These are phyloP conservation scores for Wickerhamomyces ciferrii DNA, from an alignment of 805 yeast species.

Conservation along the genomic window DNA sequence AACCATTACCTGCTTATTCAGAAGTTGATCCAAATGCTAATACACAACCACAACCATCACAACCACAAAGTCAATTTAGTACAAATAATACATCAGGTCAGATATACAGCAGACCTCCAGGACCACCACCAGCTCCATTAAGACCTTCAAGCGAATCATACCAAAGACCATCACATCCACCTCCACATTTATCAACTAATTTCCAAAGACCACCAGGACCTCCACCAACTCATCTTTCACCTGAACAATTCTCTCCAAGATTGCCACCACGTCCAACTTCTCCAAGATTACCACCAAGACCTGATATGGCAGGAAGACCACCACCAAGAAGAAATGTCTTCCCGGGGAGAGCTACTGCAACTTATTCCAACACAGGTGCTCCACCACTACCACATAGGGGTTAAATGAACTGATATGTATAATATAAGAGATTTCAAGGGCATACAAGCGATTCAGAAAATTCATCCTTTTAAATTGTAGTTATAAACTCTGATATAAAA, in stretches of 20 bases:
- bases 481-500: no score
- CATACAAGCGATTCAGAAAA: no score
- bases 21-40: constrained; percentile 23
- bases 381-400: constrained; percentile 4
- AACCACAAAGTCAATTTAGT: neutral
- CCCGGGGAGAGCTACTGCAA: constrained; percentile 10
- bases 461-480: no score
- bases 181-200: neutral
- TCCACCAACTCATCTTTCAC: neutral
- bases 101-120: constrained; percentile 5
- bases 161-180: constrained; percentile 6
- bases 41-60: neutral
- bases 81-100: neutral
- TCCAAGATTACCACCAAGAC: constrained; percentile 6
- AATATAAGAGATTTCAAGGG: no score
- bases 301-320: neutral
- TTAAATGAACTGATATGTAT: no score
- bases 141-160: neutral
- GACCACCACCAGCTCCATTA: constrained; percentile 5
- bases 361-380: constrained; percentile 1
- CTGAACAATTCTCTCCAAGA: neutral
- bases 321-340: constrained; percentile 8
- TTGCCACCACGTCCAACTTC: constrained; percentile 1
- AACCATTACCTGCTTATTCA: constrained; percentile 33
- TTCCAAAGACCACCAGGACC: constrained; percentile 1